phyloP scores from a whole-genome alignment of 2,329 filamentous ascomycete species.

The Teratosphaeria gauchensis region DNA sequence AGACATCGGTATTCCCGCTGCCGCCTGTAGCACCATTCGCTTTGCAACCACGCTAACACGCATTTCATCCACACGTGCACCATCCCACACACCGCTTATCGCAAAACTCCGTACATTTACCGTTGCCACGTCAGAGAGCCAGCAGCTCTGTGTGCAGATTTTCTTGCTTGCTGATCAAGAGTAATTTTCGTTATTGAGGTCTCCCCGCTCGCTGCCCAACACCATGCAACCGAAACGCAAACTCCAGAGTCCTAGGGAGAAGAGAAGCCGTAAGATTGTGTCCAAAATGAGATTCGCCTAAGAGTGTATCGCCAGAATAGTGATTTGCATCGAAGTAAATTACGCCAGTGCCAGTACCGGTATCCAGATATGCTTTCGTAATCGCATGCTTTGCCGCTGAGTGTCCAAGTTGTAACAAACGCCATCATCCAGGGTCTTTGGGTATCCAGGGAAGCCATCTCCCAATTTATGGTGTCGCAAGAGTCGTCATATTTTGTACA shows the following conservation, averaged over 20 bases:
- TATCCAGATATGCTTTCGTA: not conserved
- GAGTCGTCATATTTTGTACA: conserved; percentile 4
- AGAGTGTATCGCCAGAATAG: not conserved
- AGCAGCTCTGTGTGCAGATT: not conserved
- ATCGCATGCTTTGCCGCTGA: not conserved
- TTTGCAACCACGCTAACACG: not conserved
- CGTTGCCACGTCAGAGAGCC: not conserved
- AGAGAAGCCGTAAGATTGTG: not conserved
- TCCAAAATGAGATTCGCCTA: not conserved
- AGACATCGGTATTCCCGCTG: not conserved
- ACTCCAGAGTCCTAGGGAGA: not conserved
- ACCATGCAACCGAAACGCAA: not conserved
- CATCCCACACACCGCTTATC: not conserved
- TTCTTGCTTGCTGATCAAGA: not conserved
- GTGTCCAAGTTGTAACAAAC: conserved; percentile 2
- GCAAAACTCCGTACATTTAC: not conserved
- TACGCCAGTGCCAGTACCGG: not conserved
- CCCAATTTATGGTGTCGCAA: not conserved
- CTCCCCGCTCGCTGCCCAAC: not conserved
- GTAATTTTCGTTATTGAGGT: not conserved
- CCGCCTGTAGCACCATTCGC: not conserved
- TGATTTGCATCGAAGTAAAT: not conserved
- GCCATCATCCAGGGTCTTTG: conserved; percentile 4
- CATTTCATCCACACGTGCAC: not conserved
- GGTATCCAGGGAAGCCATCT: not conserved